Percentiles rank a stretch among this genome's conserved stretches.
phyloP scores from a whole-genome alignment of 2,329 filamentous ascomycete genomes.

The Dactylonectria estremocensis region DNA sequence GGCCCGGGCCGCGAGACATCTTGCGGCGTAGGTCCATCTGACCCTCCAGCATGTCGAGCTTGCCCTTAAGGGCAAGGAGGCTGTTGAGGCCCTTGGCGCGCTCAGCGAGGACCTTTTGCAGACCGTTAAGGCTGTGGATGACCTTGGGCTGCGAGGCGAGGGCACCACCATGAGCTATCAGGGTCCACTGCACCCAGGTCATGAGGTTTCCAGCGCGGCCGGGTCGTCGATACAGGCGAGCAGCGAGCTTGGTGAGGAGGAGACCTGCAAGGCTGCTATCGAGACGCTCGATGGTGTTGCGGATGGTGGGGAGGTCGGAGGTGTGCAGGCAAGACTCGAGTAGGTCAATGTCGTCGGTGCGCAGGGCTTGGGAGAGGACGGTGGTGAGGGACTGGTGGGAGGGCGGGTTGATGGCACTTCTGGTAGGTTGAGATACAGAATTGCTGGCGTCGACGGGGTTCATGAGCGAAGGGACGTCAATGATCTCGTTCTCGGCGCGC shows the following conservation, averaged over 20 bases:
- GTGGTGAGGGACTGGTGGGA: slow-evolving; percentile 88
- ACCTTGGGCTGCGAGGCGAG: slow-evolving; percentile 89
- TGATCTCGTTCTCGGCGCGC: slow-evolving; percentile 77
- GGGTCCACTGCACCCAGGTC: slow-evolving; percentile 96
- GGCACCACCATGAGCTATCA: slow-evolving; percentile 92
- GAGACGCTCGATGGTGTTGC: slow-evolving; percentile 90
- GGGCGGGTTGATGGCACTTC: slow-evolving; percentile 70
- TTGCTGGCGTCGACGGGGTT: slow-evolving; percentile 54
- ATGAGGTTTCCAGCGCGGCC: slow-evolving; percentile 92
- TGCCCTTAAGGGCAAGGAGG: slow-evolving; percentile 91
- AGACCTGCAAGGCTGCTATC: slow-evolving; percentile 86
- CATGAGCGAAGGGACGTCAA: slow-evolving; percentile 80
- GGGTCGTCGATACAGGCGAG: slow-evolving; percentile 87
- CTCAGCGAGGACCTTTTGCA: slow-evolving; percentile 91
- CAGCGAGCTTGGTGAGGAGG: slow-evolving; percentile 87
- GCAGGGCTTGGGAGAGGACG: slow-evolving; percentile 93
- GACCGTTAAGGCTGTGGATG: slow-evolving; percentile 80
- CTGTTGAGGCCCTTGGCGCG: slow-evolving; percentile 86
- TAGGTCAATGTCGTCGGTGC: slow-evolving; percentile 90
- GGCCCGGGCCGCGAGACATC: slow-evolving; percentile 67
- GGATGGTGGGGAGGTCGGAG: slow-evolving; percentile 82
- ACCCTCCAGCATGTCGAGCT: slow-evolving; percentile 92
- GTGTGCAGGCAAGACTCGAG: slow-evolving; percentile 94
- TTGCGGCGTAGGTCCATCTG: slow-evolving; percentile 86
- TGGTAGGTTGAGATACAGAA: slow-evolving; percentile 58